A percentile compares a stretch with the other conserved stretches of the same genome.
These are phyloP conservation scores for Xylariomycetidae sp. DNA, from an alignment of 2,329 filamentous ascomycete species.

Conservation along the genomic window DNA sequence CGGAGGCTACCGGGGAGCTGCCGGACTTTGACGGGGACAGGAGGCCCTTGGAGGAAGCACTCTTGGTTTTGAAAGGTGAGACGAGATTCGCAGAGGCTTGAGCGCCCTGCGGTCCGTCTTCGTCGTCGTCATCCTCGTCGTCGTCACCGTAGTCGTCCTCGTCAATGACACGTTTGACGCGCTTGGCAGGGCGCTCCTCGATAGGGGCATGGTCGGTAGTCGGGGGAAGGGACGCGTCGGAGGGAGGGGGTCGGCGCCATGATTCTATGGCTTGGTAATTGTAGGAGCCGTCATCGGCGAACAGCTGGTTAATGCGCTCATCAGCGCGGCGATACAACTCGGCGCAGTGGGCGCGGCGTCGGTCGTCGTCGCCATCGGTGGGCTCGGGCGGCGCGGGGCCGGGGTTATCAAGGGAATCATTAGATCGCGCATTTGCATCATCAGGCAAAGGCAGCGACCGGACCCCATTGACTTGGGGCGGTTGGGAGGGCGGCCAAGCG, in stretches of 20 bases:
- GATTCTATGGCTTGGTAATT: constrained; percentile 48
- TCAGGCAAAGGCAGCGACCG: constrained; percentile 53
- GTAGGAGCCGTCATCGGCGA: constrained; percentile 52
- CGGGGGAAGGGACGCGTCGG: constrained; percentile 39
- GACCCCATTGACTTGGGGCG: constrained; percentile 40
- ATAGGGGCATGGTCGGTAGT: constrained; percentile 54
- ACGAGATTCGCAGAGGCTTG: constrained; percentile 25
- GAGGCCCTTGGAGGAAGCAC: constrained; percentile 45
- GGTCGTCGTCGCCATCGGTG: constrained; percentile 62
- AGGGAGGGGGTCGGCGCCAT: constrained; percentile 38
- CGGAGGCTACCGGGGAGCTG: constrained; percentile 59
- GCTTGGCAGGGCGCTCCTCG: constrained; percentile 62
- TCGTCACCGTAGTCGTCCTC: constrained; percentile 86
- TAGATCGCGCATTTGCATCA: constrained; percentile 48
- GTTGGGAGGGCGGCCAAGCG: constrained; percentile 56
- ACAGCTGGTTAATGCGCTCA: constrained; percentile 69
- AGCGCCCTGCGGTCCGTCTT: constrained; percentile 32
- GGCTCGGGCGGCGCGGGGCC: constrained; percentile 54
- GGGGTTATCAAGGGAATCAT: constrained; percentile 45
- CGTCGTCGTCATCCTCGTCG: constrained; percentile 68
- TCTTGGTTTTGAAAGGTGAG: constrained; percentile 48
- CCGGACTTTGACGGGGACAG: constrained; percentile 66
- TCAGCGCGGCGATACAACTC: constrained; percentile 74
- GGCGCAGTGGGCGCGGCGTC: constrained; percentile 66
- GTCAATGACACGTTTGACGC: constrained; percentile 70